Percentiles rank a stretch among this genome's conserved stretches.
Evolutionary conservation across 2,329 filamentous ascomycete genomes (phyloP).

Genomic region (Aspergillus flavus): DNA sequence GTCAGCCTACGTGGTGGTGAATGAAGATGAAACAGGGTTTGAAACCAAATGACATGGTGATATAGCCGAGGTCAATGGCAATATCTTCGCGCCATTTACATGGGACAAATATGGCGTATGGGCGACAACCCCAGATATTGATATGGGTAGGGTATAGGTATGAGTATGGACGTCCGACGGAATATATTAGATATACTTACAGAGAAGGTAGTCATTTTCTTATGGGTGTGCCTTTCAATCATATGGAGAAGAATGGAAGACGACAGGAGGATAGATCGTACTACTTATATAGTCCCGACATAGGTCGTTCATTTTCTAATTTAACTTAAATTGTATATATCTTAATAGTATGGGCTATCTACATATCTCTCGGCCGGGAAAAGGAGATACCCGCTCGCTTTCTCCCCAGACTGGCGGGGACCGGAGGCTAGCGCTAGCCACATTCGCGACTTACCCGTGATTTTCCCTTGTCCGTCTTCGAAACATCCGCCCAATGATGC

Average conservation of each 20-base stretch:
- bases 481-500: neutral
- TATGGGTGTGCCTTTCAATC: neutral
- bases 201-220: conserved; percentile 50
- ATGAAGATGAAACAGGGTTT: neutral
- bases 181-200: conserved; percentile 35
- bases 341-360: neutral
- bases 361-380: neutral
- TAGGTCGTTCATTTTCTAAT: neutral
- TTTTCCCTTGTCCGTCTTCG: neutral
- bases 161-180: neutral
- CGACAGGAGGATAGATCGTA: neutral
- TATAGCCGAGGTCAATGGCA: neutral
- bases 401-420: conserved; percentile 23
- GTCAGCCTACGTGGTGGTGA: neutral
- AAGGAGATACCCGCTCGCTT: conserved; percentile 7
- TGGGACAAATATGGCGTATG: neutral
- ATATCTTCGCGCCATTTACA: neutral
- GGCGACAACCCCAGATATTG: neutral
- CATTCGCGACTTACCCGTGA: neutral
- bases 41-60: neutral
- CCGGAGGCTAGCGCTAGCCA: conserved; percentile 19
- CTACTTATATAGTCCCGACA: neutral
- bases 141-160: neutral
- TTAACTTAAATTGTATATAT: too few relatives aligned
- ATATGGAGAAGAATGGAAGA: neutral